A percentile compares a stretch with the other conserved stretches of the same genome.
Evolutionary conservation across 1,139 yeast genomes (phyloP).

Genomic region (Debaryomyces udenii): DNA sequence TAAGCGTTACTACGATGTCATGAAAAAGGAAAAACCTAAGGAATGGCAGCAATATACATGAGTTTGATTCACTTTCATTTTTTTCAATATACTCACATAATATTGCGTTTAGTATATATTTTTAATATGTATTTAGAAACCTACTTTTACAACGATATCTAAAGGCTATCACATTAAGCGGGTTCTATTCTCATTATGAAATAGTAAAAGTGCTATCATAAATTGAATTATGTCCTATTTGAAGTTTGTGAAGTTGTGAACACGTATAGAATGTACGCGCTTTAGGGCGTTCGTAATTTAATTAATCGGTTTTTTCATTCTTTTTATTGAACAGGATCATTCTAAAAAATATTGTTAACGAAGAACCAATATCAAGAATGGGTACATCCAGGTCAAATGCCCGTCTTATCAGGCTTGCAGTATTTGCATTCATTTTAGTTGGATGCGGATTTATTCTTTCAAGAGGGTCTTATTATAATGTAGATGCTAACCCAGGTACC

Average conservation of each 20-base stretch:
- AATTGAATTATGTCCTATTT: too few species aligned
- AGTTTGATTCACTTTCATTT: background rate
- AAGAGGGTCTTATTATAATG: slow-evolving; percentile 55
- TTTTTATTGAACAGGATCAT: too few species aligned
- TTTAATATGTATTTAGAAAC: too few species aligned
- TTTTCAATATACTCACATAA: too few species aligned
- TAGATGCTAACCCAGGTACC: slow-evolving; percentile 19
- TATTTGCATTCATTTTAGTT: slow-evolving; percentile 59
- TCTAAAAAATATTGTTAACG: too few species aligned
- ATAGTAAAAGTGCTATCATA: too few species aligned
- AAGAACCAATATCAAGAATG: slow-evolving; percentile 19
- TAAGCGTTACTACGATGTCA: slow-evolving; percentile 49
- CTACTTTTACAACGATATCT: too few species aligned
- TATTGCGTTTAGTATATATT: too few species aligned
- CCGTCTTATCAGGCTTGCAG: slow-evolving; percentile 60
- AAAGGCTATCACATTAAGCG: too few species aligned
- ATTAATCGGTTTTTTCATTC: background rate
- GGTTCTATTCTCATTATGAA: too few species aligned
- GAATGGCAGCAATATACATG: slow-evolving; percentile 36
- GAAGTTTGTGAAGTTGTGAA: too few species aligned
- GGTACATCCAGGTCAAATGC: slow-evolving; percentile 59
- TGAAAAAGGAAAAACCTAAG: slow-evolving; percentile 45
- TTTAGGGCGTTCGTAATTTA: background rate
- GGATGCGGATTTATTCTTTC: slow-evolving; percentile 63
- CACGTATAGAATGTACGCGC: too few species aligned